Conservation (phyloP, 495 filamentous ascomycete genomes). For the Alectoria sarmentosa region DNA sequence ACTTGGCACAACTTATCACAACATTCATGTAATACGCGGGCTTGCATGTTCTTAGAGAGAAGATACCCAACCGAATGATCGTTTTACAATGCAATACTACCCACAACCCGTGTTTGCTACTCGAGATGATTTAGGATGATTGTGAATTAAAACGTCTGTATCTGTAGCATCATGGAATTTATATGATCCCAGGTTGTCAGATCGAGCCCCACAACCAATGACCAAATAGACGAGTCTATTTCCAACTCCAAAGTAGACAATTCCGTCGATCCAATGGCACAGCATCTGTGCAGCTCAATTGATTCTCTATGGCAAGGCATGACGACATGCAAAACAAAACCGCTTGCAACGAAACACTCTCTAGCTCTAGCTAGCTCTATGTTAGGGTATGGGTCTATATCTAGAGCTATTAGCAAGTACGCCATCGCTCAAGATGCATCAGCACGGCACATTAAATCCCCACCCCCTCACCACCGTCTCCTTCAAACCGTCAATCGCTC, state of each 20-base stretch:
- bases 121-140: not conserved
- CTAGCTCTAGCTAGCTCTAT: not conserved
- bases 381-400: not conserved
- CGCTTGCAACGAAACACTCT: not conserved
- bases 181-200: not conserved
- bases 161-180: too few relatives aligned
- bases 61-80: not conserved
- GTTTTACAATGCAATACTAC: not conserved
- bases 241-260: too few relatives aligned
- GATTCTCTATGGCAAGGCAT: too few relatives aligned
- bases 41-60: not conserved
- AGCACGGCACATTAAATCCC: too few relatives aligned
- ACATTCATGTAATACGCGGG: not conserved
- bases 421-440: conserved; percentile 3
- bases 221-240: not conserved
- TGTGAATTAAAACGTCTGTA: not conserved
- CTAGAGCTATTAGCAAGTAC: not conserved
- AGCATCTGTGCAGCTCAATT: too few relatives aligned
- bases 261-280: too few relatives aligned
- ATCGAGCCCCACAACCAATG: not conserved
- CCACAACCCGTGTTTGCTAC: not conserved
- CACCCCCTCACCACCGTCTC: too few relatives aligned
- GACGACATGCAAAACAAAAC: too few relatives aligned
- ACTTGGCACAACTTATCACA: not conserved
- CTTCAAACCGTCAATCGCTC: not conserved